Percentiles rank a stretch among this genome's conserved stretches.
These are phyloP conservation scores for Populus deltoides DNA, from an alignment of 345 rosid genomes.

Conservation along the genomic window DNA sequence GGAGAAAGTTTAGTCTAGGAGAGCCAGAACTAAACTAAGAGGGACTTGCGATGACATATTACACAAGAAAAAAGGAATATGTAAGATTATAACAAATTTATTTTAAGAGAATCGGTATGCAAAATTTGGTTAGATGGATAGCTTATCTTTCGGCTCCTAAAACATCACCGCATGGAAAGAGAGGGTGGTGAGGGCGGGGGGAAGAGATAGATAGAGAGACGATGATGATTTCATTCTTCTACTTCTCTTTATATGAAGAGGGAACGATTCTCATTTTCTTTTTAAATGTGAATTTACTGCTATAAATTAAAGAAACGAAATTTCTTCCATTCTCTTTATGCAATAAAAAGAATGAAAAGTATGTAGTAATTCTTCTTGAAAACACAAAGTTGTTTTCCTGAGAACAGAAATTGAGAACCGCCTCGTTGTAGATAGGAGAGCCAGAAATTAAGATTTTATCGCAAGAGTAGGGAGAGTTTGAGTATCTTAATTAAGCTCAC, in stretches of 20 bases:
- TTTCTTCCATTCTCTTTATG: background rate
- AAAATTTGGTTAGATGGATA: constrained; percentile 25
- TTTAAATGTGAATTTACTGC: constrained; percentile 5
- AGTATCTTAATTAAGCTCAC: too few species aligned
- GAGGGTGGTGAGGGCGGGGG: constrained; percentile 9
- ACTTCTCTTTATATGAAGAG: constrained; percentile 39
- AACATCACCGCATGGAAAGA: background rate
- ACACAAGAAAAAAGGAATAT: background rate
- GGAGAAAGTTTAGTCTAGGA: background rate
- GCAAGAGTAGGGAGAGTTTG: background rate
- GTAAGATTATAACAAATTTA: constrained; percentile 11
- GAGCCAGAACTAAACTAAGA: constrained; percentile 2
- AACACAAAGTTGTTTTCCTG: background rate
- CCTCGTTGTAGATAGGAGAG: background rate
- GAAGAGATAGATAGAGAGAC: background rate
- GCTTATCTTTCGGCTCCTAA: constrained; percentile 26
- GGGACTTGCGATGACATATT: constrained; percentile 5
- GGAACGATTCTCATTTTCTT: constrained; percentile 8
- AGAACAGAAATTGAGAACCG: background rate
- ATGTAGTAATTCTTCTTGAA: background rate
- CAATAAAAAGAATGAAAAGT: background rate
- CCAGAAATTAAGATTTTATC: background rate
- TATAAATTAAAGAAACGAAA: background rate
- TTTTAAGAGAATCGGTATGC: constrained; percentile 20
- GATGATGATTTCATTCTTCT: constrained; percentile 31